Base-by-base conservation (phyloP, 1,284 basidiomycete genomes). In the Termitomyces sp. region DNA sequence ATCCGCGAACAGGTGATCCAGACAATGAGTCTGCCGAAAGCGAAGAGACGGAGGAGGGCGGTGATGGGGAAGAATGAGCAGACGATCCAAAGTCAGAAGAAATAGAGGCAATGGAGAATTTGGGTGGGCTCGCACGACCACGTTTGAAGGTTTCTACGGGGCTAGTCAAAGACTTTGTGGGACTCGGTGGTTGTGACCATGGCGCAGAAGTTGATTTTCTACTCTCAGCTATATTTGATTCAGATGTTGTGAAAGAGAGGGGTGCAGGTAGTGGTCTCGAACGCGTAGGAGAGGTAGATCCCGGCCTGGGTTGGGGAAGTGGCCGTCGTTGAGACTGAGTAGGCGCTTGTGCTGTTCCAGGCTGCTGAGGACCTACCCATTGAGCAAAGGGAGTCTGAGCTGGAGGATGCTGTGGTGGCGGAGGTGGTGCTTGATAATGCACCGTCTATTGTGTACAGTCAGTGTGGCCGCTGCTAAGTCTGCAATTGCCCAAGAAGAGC, bases 101-200 rank as follows among this genome's bases (percentile, higher is more conserved):
- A 39, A 61, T 42, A 30, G 58, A 31, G 24, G 53, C 47, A n/a
- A 53, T 49, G n/a, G 57, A 57, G 17, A 62, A 62, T 40, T 58
- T 61, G 40, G 61, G 56, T 34, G 61, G 61, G 44, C 61, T 62
- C 24, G 50, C 48, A 36, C 60, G 59, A 28, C 59, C 59, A 24
- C 59, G 59, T 54, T 50, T 56, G 12, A 52, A 41, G 26, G n/a
- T 31, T 24, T 54, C 54, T 3, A 33, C 9, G 36, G 30, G 13
- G 24, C 19, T 46, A 5, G n/a, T 15, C 26, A 28, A 43, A 12
- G 52, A 17, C 26, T 62, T 62, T 33, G 51, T 52, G 4, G 54
- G 51, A 54, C 52, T 63, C 2, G 52, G 53, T n/a, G 50, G 50
- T 13, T 53, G 55, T 1, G 51, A 24, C 49, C 54, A 57, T 44